phyloP scores from a whole-genome alignment of 805 yeast species.

The Kazachstania martiniae region DNA sequence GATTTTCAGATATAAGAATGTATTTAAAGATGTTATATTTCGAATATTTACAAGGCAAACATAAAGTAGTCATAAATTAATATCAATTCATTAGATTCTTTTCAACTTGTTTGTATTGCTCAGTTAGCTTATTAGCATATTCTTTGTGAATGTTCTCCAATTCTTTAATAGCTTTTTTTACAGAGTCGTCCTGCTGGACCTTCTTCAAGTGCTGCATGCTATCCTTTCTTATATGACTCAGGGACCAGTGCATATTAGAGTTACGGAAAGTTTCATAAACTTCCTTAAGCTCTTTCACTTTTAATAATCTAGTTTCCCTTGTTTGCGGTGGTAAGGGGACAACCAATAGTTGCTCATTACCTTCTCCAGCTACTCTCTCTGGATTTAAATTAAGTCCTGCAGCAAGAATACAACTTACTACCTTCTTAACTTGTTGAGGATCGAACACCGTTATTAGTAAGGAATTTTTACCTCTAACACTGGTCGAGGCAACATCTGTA shows the following conservation, averaged over 20 bases:
- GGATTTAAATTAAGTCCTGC: constrained; percentile 71
- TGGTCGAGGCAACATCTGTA: constrained; percentile 59
- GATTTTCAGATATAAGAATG: neutral
- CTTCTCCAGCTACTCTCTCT: constrained; percentile 58
- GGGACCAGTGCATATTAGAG: constrained; percentile 36
- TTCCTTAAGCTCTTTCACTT: constrained; percentile 52
- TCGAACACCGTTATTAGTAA: constrained; percentile 79
- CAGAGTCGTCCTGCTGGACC: constrained; percentile 37
- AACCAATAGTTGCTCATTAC: constrained; percentile 60
- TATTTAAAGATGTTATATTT: neutral
- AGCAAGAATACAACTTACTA: constrained; percentile 60
- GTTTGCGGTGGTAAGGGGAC: constrained; percentile 70
- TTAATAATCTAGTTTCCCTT: constrained; percentile 48
- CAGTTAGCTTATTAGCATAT: constrained; percentile 47
- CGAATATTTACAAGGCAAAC: neutral
- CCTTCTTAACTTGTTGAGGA: constrained; percentile 57
- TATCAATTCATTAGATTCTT: constrained; percentile 29
- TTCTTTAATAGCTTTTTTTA: constrained; percentile 43
- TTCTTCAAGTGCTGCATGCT: constrained; percentile 46
- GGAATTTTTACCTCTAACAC: constrained; percentile 54
- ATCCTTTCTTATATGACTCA: constrained; percentile 48
- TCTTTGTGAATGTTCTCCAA: constrained; percentile 63
- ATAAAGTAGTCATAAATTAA: too few species aligned
- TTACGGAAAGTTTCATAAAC: constrained; percentile 53
- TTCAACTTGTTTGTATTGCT: constrained; percentile 46